Base-by-base conservation (phyloP, 495 filamentous ascomycete species). In the Annulohypoxylon nitens region DNA sequence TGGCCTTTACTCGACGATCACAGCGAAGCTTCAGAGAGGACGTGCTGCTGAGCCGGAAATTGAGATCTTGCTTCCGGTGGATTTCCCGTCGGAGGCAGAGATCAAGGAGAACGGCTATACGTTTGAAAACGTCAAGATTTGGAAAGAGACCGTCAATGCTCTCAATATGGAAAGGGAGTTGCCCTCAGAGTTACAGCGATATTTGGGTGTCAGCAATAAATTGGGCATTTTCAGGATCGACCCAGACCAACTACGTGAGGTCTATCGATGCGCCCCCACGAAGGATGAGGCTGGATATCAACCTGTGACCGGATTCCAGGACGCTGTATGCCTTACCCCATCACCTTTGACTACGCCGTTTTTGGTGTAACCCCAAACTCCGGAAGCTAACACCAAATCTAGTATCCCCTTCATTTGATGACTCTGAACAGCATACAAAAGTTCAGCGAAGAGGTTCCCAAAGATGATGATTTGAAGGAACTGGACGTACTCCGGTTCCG, bases 321-420 rank as follows among this genome's bases (percentile, higher is more conserved):
- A 98, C 81, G 90, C 93, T 16, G 90, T 91, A 81, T 70, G 89
- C 80, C 5, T 37, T 23, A 1, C 20, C 3, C 43, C 20, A 58
- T 25, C 25, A 45, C 43, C 3, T 23, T n/a, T 7, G n/a, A 60
- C 7, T 23, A 47, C 18, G 30, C 30, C 30, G 30, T 30, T 30
- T 6, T 30, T 30, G 5, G 30, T 6, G 30, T 30, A 30, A 30
- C 5, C 5, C 30, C 30, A 30, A 30, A 30, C 7, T 51, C 34
- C 16, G 14, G 1, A 45, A 67, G 58, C 74, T 76, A 64, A 79
- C 33, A 25, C 18, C 10, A 23, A 30, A 33, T 23, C 11, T 62
- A 92, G 79, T 98, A 96, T 78, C 94, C 95, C 3, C 81, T 98
- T 33, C 93, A 97, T 75, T 78, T 97, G 7, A 79, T 97, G 37